Percentiles rank a stretch among this genome's conserved stretches.
Evolutionary conservation across 768 basidiomycete genomes (phyloP).

Genomic region (Kondoa subrosea): DNA sequence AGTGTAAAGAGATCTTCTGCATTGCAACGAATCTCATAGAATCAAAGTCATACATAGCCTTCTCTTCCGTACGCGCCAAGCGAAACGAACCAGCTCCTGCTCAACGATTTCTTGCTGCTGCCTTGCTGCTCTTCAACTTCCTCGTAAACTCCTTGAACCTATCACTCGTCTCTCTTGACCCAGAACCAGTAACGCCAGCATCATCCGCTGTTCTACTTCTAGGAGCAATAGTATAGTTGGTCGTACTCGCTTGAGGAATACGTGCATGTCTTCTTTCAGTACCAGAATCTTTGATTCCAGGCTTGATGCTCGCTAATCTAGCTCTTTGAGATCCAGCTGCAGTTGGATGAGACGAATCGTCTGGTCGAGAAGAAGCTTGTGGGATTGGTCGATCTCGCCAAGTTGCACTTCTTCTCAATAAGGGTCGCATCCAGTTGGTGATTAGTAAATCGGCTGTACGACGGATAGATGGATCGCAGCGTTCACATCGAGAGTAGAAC

Average conservation of each 20-base stretch:
- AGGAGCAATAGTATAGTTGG: constrained; percentile 13
- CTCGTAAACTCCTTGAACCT: constrained; percentile 1
- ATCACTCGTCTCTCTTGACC: neutral
- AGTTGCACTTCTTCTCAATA: constrained; percentile 71
- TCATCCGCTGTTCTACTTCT: neutral
- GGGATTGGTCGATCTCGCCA: constrained; percentile 34
- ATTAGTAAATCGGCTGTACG: constrained; percentile 71
- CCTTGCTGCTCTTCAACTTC: constrained; percentile 2
- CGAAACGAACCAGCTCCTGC: neutral
- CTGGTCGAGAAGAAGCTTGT: neutral
- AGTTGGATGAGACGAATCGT: neutral
- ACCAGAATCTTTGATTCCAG: neutral
- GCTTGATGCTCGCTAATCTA: neutral
- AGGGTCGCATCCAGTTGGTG: constrained; percentile 64
- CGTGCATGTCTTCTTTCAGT: constrained; percentile 12
- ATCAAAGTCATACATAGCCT: too few species aligned
- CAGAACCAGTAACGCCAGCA: neutral
- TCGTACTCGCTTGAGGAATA: constrained; percentile 15
- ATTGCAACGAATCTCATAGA: too few species aligned
- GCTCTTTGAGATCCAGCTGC: neutral
- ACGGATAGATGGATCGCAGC: constrained; percentile 63
- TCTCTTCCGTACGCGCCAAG: too few species aligned
- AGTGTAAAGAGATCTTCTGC: too few species aligned
- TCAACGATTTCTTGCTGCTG: neutral
- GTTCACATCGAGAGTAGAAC: constrained; percentile 91